phyloP scores from a whole-genome alignment of 768 basidiomycete genomes.

The Leucocoprinus birnbaumii region DNA sequence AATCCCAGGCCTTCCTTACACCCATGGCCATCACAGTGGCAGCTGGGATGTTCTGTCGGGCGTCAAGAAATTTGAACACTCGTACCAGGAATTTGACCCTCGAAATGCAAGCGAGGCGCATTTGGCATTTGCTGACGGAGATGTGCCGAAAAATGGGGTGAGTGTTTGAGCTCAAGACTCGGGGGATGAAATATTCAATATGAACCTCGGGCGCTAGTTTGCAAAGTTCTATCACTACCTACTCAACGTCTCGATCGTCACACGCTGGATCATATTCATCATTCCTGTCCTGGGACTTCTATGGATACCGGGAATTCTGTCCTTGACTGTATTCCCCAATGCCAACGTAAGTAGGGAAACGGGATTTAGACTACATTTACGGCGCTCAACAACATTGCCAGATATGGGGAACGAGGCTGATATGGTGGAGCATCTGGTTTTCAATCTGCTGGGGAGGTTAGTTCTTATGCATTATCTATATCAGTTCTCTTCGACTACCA shows the following conservation, averaged over 20 bases:
- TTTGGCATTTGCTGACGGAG: slow-evolving; percentile 58
- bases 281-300: slow-evolving; percentile 63
- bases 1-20: slow-evolving; percentile 11
- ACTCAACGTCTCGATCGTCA: slow-evolving; percentile 70
- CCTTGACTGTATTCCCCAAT: slow-evolving; percentile 44
- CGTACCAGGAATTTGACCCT: slow-evolving; percentile 57
- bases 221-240: slow-evolving; percentile 70
- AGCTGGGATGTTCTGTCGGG: slow-evolving; percentile 53
- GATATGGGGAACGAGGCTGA: slow-evolving; percentile 57
- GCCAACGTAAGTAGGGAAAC: slow-evolving; percentile 38
- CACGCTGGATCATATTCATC: slow-evolving; percentile 80
- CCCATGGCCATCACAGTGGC: slow-evolving; percentile 19
- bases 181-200: not conserved
- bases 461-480: slow-evolving; percentile 12
- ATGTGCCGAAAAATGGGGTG: slow-evolving; percentile 56
- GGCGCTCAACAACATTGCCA: slow-evolving; percentile 15
- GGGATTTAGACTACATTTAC: too few relatives aligned
- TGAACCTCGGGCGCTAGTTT: slow-evolving; percentile 37
- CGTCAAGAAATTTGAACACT: slow-evolving; percentile 48
- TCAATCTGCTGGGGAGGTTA: slow-evolving; percentile 73
- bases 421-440: slow-evolving; percentile 89
- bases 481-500: slow-evolving; percentile 1
- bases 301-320: slow-evolving; percentile 78
- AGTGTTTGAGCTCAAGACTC: slow-evolving; percentile 8
- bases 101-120: slow-evolving; percentile 49